These are phyloP conservation scores for Xanthoconium purpureum DNA, from an alignment of 768 basidiomycete species.

Conservation along the genomic window DNA sequence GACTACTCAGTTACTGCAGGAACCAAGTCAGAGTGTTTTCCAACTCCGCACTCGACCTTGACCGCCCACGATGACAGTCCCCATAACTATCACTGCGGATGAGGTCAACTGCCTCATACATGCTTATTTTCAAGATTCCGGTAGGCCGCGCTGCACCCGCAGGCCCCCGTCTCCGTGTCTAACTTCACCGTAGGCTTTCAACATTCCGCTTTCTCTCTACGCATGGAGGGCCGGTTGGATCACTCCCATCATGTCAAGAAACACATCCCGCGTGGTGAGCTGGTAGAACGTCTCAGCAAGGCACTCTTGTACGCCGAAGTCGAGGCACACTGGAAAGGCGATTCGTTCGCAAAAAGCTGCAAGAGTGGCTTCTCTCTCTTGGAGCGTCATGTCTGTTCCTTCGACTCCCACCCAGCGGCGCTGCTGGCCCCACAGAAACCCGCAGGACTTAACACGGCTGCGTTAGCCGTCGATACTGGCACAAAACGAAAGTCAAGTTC, in stretches of 20 bases:
- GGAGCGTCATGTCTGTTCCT: conserved; percentile 67
- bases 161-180: conserved; percentile 4
- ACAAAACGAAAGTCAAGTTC: conserved; percentile 53
- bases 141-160: conserved; percentile 33
- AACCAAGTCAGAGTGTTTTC: background rate
- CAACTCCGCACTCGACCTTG: conserved; percentile 26
- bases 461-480: conserved; percentile 19
- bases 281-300: conserved; percentile 77
- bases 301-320: conserved; percentile 79
- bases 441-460: conserved; percentile 8
- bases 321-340: conserved; percentile 76
- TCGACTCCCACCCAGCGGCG: conserved; percentile 37
- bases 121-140: conserved; percentile 81
- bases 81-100: conserved; percentile 69
- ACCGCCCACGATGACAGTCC: conserved; percentile 34
- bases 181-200: conserved; percentile 54
- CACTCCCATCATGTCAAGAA: conserved; percentile 64
- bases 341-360: conserved; percentile 61
- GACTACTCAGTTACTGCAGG: background rate
- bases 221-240: conserved; percentile 70
- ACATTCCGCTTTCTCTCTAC: conserved; percentile 79
- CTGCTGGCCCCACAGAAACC: conserved; percentile 17
- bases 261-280: conserved; percentile 77
- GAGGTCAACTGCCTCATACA: conserved; percentile 85
- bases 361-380: conserved; percentile 71